Base-by-base conservation (phyloP, 306 rosid species). In the Vigna mungo region DNA sequence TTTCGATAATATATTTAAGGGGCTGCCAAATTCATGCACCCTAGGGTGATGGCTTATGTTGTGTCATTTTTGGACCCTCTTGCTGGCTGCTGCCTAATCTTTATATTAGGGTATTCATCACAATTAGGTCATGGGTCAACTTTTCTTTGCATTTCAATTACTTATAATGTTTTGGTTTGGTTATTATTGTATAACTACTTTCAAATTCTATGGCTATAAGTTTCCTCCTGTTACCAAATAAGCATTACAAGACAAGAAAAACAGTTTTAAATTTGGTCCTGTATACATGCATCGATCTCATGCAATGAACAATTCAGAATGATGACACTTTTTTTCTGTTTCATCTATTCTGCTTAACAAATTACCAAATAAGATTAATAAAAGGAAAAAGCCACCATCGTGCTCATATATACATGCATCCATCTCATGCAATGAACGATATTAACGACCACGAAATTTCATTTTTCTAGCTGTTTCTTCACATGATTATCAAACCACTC, bases 31-130 rank as follows among this genome's bases (percentile, higher is more conserved):
- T 81, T 64, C 71, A 68, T 49, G 77, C 67, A 78, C 62, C 77
- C 65, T 47, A 27, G 0, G 55, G 44, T 10, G 80, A 65, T 15
- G 76, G 71, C 68, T 78, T 56, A 25, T 82, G 78, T 52, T 61
- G 67, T 47, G 73, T 76, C 61, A 58, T 47, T 65, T 78, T 64
- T 77, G 8, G 16, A 14, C 58, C 70, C 18, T 72, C 43, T 72
- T 77, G 76, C 37, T 72, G 86, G 76, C 81, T 64, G 68, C 68
- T 71, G 62, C 49, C 15, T 74, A 55, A 65, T 75, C 76, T 59
- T 34, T 58, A 47, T 39, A 59, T 68, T 47, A 73, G 86, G 74
- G 84, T 85, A 41, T 75, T 76, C 12, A 81, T 69, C 61, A 44
- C 16, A 47, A 36, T 53, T 52, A 66, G 37, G 56, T 72, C 75